These are phyloP conservation scores for Waltiozyma sp. DNA, from an alignment of 1,139 yeast species.

Conservation along the genomic window DNA sequence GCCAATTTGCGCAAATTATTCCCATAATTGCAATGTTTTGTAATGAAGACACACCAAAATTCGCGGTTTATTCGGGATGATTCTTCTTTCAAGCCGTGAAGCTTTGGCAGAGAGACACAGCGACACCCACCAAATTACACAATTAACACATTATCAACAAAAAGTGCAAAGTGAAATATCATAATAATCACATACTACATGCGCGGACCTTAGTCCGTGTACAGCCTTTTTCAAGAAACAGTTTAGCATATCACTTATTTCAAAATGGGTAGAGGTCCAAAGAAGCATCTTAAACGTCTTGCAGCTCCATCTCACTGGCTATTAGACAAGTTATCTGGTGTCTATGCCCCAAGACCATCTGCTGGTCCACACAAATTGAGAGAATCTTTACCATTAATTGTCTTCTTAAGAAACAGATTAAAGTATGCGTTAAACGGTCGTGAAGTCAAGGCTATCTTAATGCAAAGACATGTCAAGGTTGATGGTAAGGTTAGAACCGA, in stretches of 20 bases:
- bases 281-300: constrained; percentile 95
- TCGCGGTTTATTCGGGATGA: too few species aligned
- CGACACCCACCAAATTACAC: too few species aligned
- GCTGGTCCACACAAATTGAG: constrained; percentile 99
- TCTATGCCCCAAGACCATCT: constrained; percentile 99
- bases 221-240: neutral
- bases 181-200: neutral
- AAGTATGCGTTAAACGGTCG: constrained; percentile 99
- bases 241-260: neutral
- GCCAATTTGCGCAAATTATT: neutral
- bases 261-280: constrained; percentile 94
- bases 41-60: too few species aligned
- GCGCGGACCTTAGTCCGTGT: neutral
- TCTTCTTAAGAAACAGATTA: constrained; percentile 98
- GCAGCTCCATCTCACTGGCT: constrained; percentile 99
- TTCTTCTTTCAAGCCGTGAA: too few species aligned
- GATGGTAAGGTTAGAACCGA: constrained; percentile 99
- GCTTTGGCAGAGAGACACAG: neutral
- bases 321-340: constrained; percentile 99
- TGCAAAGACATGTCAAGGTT: constrained; percentile 98
- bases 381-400: constrained; percentile 96
- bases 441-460: constrained; percentile 97
- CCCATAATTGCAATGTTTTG: too few species aligned
- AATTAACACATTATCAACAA: neutral
- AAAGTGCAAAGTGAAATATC: neutral